Evolutionary conservation across 352 stramenopile species (phyloP).

Genomic region (Phytophthora pseudosyringae): DNA sequence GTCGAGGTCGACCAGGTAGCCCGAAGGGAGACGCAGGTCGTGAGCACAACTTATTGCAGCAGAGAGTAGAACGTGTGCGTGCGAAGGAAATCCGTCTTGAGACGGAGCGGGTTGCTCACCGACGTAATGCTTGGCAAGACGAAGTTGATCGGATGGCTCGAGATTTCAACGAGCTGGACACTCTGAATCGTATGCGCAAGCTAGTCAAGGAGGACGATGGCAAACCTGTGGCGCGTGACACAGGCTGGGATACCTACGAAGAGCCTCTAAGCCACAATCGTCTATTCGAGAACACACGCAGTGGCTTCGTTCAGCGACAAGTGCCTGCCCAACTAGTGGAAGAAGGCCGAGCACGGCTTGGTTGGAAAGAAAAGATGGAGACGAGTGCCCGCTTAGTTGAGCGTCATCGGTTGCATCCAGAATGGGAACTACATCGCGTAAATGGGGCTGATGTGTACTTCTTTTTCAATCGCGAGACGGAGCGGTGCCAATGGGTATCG

Average conservation of each 20-base stretch:
- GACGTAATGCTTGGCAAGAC: slow-evolving; percentile 46
- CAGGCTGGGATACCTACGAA: slow-evolving; percentile 57
- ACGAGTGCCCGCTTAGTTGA: slow-evolving; percentile 58
- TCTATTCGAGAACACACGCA: slow-evolving; percentile 65
- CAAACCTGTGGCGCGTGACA: slow-evolving; percentile 18
- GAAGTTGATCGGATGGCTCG: slow-evolving; percentile 47
- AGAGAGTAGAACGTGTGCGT: slow-evolving; percentile 40
- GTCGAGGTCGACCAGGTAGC: slow-evolving; percentile 64
- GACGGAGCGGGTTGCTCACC: slow-evolving; percentile 36
- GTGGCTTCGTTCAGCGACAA: slow-evolving; percentile 71
- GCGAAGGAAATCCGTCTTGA: slow-evolving; percentile 41
- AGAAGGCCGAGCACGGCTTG: slow-evolving; percentile 42
- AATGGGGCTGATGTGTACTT: slow-evolving; percentile 71
- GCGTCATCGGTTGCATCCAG: slow-evolving; percentile 44
- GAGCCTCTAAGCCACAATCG: slow-evolving; percentile 66
- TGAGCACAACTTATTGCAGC: slow-evolving; percentile 39
- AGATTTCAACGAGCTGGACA: slow-evolving; percentile 69
- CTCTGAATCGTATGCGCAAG: slow-evolving; percentile 42
- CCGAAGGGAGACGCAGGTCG: slow-evolving; percentile 45
- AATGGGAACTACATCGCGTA: slow-evolving; percentile 71
- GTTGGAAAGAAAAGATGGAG: slow-evolving; percentile 74
- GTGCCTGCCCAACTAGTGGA: slow-evolving; percentile 52
- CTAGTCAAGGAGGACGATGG: slow-evolving; percentile 41
- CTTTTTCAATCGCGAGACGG: slow-evolving; percentile 67
- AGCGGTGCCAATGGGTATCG: slow-evolving; percentile 63